Conservation (phyloP, 2,329 filamentous ascomycete genomes). For the Polytolypa hystricis region DNA sequence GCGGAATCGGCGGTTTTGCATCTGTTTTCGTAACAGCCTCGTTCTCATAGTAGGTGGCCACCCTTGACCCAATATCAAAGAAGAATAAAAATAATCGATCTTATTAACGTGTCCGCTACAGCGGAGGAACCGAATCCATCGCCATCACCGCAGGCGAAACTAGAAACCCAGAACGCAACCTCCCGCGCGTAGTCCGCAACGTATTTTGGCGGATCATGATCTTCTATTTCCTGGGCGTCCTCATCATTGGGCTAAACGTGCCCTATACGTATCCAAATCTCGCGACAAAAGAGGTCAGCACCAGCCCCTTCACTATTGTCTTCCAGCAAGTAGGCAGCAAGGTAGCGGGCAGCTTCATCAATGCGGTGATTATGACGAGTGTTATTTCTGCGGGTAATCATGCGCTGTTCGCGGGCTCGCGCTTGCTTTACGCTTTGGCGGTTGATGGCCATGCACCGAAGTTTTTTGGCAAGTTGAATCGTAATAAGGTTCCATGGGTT, state of each 20-base stretch:
- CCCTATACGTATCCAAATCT: conserved; percentile 44
- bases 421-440: conserved; percentile 47
- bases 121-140: conserved; percentile 52
- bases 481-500: conserved; percentile 43
- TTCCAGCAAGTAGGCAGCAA: conserved; percentile 47
- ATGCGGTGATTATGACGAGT: conserved; percentile 50
- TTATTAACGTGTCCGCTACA: conserved; percentile 14
- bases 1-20: conserved; percentile 54
- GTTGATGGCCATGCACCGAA: conserved; percentile 46
- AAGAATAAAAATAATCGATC: neutral
- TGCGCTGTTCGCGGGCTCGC: conserved; percentile 46
- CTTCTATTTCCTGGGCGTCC: conserved; percentile 42
- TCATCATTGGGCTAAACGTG: conserved; percentile 49
- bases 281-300: conserved; percentile 32
- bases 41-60: conserved; percentile 42
- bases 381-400: conserved; percentile 50
- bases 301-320: conserved; percentile 50
- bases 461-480: conserved; percentile 41
- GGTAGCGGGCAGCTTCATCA: conserved; percentile 48
- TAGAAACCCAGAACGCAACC: conserved; percentile 47
- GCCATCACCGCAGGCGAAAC: conserved; percentile 58
- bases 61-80: neutral
- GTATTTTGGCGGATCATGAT: conserved; percentile 53
- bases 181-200: conserved; percentile 54
- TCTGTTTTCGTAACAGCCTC: conserved; percentile 53